Percentiles rank a stretch among this genome's conserved stretches.
Evolutionary conservation across 768 basidiomycete genomes (phyloP).

Genomic region (Fomitopsis pulvina): DNA sequence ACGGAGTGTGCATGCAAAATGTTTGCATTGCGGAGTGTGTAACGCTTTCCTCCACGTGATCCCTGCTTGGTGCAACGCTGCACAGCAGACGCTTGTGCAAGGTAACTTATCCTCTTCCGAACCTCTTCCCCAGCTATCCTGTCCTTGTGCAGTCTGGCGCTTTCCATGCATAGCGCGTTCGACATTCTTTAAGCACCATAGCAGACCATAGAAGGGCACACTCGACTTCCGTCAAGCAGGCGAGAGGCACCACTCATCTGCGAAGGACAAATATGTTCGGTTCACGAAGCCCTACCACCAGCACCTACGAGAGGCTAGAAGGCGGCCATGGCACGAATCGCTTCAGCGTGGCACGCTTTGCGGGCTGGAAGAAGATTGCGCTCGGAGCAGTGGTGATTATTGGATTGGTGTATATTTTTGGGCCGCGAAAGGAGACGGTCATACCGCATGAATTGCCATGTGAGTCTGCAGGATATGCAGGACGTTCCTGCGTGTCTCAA

Average conservation of each 20-base stretch:
- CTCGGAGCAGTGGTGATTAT: slow-evolving; percentile 51
- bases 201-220: neutral
- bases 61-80: no score
- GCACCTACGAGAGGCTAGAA: slow-evolving; percentile 55
- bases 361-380: slow-evolving; percentile 63
- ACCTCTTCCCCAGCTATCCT: no score
- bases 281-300: slow-evolving; percentile 26
- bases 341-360: slow-evolving; percentile 16
- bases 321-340: slow-evolving; percentile 50
- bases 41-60: no score
- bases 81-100: no score
- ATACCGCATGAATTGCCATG: slow-evolving; percentile 21
- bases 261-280: slow-evolving; percentile 19
- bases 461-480: slow-evolving; percentile 8
- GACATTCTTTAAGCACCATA: neutral
- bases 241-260: neutral
- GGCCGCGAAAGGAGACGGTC: slow-evolving; percentile 36
- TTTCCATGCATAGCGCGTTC: neutral
- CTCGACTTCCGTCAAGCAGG: slow-evolving; percentile 3
- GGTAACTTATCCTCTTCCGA: no score
- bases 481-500: neutral
- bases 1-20: no score
- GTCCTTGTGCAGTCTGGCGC: no score
- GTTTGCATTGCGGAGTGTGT: no score
- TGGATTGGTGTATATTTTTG: slow-evolving; percentile 60